Conservation (phyloP, 129 eudicot genomes). For the Artemisia annua region DNA sequence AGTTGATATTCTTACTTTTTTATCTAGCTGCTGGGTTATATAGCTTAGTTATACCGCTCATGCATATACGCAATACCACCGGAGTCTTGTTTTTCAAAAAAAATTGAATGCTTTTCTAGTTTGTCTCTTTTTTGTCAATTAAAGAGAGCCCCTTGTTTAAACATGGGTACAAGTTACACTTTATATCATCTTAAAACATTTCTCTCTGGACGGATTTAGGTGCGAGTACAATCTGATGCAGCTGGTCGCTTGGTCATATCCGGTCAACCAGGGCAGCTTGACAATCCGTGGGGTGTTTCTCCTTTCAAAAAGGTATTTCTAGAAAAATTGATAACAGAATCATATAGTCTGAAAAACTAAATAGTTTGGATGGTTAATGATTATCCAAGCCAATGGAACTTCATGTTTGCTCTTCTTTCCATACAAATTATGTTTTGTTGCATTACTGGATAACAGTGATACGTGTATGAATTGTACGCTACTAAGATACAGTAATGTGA, state of each 20-base stretch:
- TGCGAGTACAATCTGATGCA: conserved; percentile 97
- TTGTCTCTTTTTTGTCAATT: not conserved
- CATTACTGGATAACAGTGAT: not conserved
- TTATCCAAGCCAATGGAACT: not conserved
- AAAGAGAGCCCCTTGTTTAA: conserved; percentile 5
- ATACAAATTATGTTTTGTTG: not conserved
- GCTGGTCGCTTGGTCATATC: conserved; percentile 90
- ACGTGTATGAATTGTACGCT: not conserved
- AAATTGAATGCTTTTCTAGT: not conserved
- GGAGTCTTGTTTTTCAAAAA: too few relatives aligned
- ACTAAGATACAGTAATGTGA: not conserved
- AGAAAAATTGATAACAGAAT: not conserved
- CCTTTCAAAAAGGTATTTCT: conserved; percentile 79
- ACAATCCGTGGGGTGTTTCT: conserved; percentile 92
- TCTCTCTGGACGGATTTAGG: conserved; percentile 46
- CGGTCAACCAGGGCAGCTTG: conserved; percentile 87
- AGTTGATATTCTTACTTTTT: not conserved
- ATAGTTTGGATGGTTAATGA: not conserved
- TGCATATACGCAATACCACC: too few relatives aligned
- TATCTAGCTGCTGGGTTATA: too few relatives aligned
- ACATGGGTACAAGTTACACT: not conserved
- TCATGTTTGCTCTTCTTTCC: not conserved
- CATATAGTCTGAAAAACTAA: not conserved
- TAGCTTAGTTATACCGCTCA: too few relatives aligned
- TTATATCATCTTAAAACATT: not conserved